Percentiles rank a stretch among this genome's conserved stretches.
These are phyloP conservation scores for Wallacemonas sp. DNA, from an alignment of 208 protist genomes.

Conservation along the genomic window DNA sequence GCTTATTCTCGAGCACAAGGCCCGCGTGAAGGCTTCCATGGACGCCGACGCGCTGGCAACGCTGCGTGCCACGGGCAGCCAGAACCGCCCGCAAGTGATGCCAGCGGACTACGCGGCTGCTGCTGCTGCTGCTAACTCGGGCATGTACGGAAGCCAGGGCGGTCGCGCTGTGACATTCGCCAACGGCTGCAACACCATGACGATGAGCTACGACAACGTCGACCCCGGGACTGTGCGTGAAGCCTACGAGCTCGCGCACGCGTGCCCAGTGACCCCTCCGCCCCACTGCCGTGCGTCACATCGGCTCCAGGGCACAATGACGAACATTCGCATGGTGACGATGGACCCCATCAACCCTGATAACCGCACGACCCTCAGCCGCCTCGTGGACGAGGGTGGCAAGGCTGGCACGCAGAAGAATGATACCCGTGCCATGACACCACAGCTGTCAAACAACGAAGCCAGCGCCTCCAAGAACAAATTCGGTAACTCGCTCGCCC, in stretches of 20 bases:
- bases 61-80: slow-evolving; percentile 32
- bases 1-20: slow-evolving; percentile 88
- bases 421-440: not conserved
- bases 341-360: slow-evolving; percentile 62
- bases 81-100: slow-evolving; percentile 42
- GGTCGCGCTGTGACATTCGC: slow-evolving; percentile 5
- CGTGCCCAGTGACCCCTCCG: slow-evolving; percentile 67
- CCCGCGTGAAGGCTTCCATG: slow-evolving; percentile 61
- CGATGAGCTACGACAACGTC: slow-evolving; percentile 26
- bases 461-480: slow-evolving; percentile 13
- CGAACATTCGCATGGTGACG: slow-evolving; percentile 59
- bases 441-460: not conserved
- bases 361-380: slow-evolving; percentile 43
- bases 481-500: slow-evolving; percentile 46
- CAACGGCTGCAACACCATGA: slow-evolving; percentile 11
- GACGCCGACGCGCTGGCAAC: slow-evolving; percentile 55
- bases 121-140: slow-evolving; percentile 1
- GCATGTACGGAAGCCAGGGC: slow-evolving; percentile 14
- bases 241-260: slow-evolving; percentile 60
- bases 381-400: slow-evolving; percentile 15
- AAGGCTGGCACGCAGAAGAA: slow-evolving; percentile 1
- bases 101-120: slow-evolving; percentile 13
- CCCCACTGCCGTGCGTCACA: slow-evolving; percentile 75
- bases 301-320: slow-evolving; percentile 72
- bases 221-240: slow-evolving; percentile 48